Evolutionary conservation across 805 yeast genomes (phyloP).

Genomic region (Cyberlindnera xylosilytica): DNA sequence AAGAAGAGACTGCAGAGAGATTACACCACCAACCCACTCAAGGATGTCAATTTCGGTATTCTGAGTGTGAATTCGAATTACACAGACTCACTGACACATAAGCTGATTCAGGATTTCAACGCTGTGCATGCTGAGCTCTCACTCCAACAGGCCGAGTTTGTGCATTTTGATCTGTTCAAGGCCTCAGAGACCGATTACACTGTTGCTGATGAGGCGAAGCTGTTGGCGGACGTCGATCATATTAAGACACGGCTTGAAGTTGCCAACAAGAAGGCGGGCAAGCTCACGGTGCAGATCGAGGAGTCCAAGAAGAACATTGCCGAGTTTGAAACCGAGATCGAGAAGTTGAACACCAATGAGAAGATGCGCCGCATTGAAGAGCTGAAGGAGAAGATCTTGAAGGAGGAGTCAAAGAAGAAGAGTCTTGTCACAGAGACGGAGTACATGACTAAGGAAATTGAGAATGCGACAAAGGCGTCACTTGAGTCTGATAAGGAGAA

Average conservation of each 20-base stretch:
- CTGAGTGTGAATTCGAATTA: slow-evolving; percentile 37
- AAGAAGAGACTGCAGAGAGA: slow-evolving; percentile 60
- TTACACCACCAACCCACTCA: slow-evolving; percentile 67
- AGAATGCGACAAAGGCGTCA: slow-evolving; percentile 48
- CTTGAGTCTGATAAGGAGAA: slow-evolving; percentile 40
- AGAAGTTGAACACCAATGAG: slow-evolving; percentile 25
- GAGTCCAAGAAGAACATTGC: slow-evolving; percentile 26
- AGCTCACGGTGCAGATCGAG: slow-evolving; percentile 27
- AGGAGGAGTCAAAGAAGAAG: slow-evolving; percentile 40
- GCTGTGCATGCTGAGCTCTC: slow-evolving; percentile 41
- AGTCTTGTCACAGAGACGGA: slow-evolving; percentile 54
- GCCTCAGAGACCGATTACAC: slow-evolving; percentile 43
- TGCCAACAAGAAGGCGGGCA: slow-evolving; percentile 30
- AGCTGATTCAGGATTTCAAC: slow-evolving; percentile 54
- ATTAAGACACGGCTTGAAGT: slow-evolving; percentile 32
- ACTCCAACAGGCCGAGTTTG: slow-evolving; percentile 45
- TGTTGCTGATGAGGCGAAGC: slow-evolving; percentile 40
- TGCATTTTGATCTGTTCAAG: slow-evolving; percentile 36
- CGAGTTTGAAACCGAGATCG: slow-evolving; percentile 29
- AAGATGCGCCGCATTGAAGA: slow-evolving; percentile 34
- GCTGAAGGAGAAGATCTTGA: slow-evolving; percentile 43
- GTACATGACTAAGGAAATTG: slow-evolving; percentile 60
- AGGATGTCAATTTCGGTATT: slow-evolving; percentile 53
- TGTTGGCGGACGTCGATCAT: slow-evolving; percentile 45
- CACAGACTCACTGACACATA: slow-evolving; percentile 56